Conservation (phyloP, 1,284 basidiomycete genomes). For the Rhodofomes roseus region DNA sequence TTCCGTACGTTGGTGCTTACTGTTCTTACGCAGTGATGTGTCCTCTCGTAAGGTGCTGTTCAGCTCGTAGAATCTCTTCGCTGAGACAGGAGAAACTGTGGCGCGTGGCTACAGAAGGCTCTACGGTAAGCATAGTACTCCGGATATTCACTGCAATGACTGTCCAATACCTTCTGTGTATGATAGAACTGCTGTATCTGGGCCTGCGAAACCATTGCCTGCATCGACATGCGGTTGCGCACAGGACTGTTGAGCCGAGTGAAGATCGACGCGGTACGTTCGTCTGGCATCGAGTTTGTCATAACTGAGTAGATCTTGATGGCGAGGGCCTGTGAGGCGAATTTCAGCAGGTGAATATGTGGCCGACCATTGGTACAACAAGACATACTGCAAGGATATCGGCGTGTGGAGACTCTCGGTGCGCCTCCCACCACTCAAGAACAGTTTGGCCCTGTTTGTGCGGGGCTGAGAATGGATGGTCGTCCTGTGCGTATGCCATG, state of each 20-base stretch:
- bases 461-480: not conserved
- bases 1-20: not conserved
- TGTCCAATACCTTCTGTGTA: not conserved
- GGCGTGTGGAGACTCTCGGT: not conserved
- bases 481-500: not conserved
- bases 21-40: not conserved
- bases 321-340: conserved; percentile 21
- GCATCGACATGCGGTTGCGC: not conserved
- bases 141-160: not conserved
- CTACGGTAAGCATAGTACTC: not conserved
- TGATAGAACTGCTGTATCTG: not conserved
- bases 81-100: not conserved
- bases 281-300: conserved; percentile 36
- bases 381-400: not conserved
- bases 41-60: not conserved
- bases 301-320: conserved; percentile 30
- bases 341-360: too few species aligned
- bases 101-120: not conserved
- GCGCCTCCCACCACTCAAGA: not conserved
- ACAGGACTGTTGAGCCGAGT: conserved; percentile 28
- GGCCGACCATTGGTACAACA: too few species aligned
- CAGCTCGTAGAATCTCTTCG: not conserved
- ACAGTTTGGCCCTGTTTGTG: not conserved
- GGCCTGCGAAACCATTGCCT: not conserved
- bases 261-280: conserved; percentile 32